phyloP scores from a whole-genome alignment of 2,329 filamentous ascomycete species.

The Ascochyta viciae-villosae region DNA sequence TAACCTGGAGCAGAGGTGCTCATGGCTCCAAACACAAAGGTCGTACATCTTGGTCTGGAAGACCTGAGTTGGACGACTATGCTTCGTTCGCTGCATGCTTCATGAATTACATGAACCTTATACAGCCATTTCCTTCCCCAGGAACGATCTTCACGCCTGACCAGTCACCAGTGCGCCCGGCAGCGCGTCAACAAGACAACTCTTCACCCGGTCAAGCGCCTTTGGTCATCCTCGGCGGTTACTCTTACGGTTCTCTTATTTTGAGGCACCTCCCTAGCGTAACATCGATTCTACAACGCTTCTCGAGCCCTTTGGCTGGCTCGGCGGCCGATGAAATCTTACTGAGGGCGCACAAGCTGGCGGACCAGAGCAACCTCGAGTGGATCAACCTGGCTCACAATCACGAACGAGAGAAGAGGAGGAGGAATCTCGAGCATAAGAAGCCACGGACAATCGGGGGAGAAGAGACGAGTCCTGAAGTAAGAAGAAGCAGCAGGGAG shows the following conservation, averaged over 20 bases:
- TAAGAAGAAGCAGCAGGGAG: slow-evolving; percentile 53
- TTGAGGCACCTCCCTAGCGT: slow-evolving; percentile 73
- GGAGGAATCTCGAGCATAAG: slow-evolving; percentile 35
- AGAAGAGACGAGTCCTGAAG: slow-evolving; percentile 54
- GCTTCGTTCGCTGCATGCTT: slow-evolving; percentile 82
- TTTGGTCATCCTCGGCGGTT: slow-evolving; percentile 73
- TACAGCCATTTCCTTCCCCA: slow-evolving; percentile 47
- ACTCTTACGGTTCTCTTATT: slow-evolving; percentile 90
- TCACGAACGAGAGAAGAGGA: slow-evolving; percentile 34
- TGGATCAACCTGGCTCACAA: slow-evolving; percentile 40
- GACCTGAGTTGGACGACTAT: slow-evolving; percentile 82
- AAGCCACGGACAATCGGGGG: slow-evolving; percentile 52
- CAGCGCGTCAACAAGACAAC: not conserved
- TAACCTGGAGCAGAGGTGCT: slow-evolving; percentile 69
- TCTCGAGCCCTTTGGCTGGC: slow-evolving; percentile 60
- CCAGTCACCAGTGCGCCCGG: slow-evolving; percentile 17
- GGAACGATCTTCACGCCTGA: slow-evolving; percentile 26
- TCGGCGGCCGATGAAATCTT: slow-evolving; percentile 73
- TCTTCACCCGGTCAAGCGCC: slow-evolving; percentile 14
- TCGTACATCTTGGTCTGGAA: slow-evolving; percentile 85
- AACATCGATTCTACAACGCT: slow-evolving; percentile 63
- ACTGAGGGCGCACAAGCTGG: slow-evolving; percentile 71
- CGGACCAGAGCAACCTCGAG: slow-evolving; percentile 65
- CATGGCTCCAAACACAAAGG: slow-evolving; percentile 68
- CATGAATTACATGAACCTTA: slow-evolving; percentile 71